phyloP scores from a whole-genome alignment of 306 rosid species.

The Cucumis sativus region Cucumber_9930_V3 NC_026661.2:18537001-18537500 shows the following conservation, averaged over 20 bases:
- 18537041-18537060: not conserved
- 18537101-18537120: not conserved
- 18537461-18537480: constrained; percentile 47
- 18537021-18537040: not conserved
- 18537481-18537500: not conserved
- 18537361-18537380: constrained; percentile 89
- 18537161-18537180: not conserved
- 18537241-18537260: constrained; percentile 42
- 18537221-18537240: constrained; percentile 45
- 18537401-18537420: constrained; percentile 48
- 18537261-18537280: constrained; percentile 84
- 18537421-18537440: constrained; percentile 56
- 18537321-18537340: constrained; percentile 96
- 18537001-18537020: too few relatives aligned
- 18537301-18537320: constrained; percentile 88
- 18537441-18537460: constrained; percentile 49
- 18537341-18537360: constrained; percentile 92
- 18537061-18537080: not conserved
- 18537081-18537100: not conserved
- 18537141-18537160: not conserved
- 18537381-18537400: constrained; percentile 78
- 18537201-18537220: not conserved
- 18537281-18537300: constrained; percentile 71
- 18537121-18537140: not conserved
- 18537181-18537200: not conserved